Conservation (phyloP, 345 rosid species). For the Brassica incana region DNA sequence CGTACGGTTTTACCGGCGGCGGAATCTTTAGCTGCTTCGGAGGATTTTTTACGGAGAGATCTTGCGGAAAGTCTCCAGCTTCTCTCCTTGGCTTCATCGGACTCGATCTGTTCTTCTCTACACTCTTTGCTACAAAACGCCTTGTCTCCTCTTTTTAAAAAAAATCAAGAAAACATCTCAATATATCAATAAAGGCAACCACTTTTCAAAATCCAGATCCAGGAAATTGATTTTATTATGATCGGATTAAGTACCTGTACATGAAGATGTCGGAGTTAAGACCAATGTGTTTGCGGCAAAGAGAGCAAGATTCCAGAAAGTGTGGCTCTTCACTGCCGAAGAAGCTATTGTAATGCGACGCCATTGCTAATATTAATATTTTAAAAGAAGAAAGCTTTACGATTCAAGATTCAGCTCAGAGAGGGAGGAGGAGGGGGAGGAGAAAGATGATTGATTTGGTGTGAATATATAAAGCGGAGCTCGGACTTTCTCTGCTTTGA, state of each 20-base stretch:
- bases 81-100: slow-evolving; percentile 64
- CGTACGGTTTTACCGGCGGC: slow-evolving; percentile 51
- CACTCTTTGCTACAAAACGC: slow-evolving; percentile 91
- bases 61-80: slow-evolving; percentile 55
- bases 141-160: slow-evolving; percentile 66
- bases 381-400: neutral
- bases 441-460: slow-evolving; percentile 9
- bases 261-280: slow-evolving; percentile 80
- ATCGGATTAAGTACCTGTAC: slow-evolving; percentile 64
- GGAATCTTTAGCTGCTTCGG: slow-evolving; percentile 47
- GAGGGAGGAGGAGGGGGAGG: slow-evolving; percentile 28
- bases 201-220: neutral
- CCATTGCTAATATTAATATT: slow-evolving; percentile 23
- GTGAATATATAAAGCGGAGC: slow-evolving; percentile 24
- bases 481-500: slow-evolving; percentile 29
- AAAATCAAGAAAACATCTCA: neutral
- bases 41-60: slow-evolving; percentile 44
- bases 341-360: slow-evolving; percentile 30
- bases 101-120: slow-evolving; percentile 76
- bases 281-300: slow-evolving; percentile 69
- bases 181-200: neutral
- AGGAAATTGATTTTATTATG: neutral
- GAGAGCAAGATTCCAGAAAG: slow-evolving; percentile 73
- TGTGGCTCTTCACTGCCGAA: slow-evolving; percentile 48
- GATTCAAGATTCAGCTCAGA: neutral